These are phyloP conservation scores for Ochromonas danica DNA, from an alignment of 108 stramenopile genomes.

Conservation along the genomic window DNA sequence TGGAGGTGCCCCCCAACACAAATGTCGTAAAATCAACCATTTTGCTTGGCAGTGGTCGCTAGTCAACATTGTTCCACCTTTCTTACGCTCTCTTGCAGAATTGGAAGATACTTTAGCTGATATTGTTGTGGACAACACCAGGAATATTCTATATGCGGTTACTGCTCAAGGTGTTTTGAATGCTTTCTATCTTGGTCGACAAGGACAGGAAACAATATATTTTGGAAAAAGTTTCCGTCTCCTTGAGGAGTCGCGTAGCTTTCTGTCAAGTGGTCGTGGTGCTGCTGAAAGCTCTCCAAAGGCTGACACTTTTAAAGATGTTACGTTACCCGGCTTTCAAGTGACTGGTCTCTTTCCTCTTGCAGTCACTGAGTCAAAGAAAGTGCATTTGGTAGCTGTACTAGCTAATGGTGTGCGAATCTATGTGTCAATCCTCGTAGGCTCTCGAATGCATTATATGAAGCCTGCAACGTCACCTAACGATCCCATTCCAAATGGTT, in stretches of 20 bases:
- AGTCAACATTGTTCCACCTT: slow-evolving; percentile 31
- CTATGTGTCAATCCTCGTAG: slow-evolving; percentile 39
- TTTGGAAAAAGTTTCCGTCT: neutral
- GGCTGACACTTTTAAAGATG: neutral
- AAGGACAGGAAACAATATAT: slow-evolving; percentile 35
- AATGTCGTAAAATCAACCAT: slow-evolving; percentile 39
- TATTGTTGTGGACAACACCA: slow-evolving; percentile 44
- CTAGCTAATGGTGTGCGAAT: slow-evolving; percentile 43
- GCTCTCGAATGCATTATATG: neutral
- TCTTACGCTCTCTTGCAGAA: slow-evolving; percentile 17
- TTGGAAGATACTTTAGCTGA: slow-evolving; percentile 33
- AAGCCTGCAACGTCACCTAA: neutral
- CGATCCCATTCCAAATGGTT: neutral
- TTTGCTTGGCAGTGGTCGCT: slow-evolving; percentile 35
- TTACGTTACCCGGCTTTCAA: neutral
- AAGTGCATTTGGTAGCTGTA: slow-evolving; percentile 39
- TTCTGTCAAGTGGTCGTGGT: neutral
- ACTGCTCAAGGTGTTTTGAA: slow-evolving; percentile 38
- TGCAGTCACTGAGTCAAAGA: slow-evolving; percentile 40
- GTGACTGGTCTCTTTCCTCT: slow-evolving; percentile 34
- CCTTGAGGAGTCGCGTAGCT: neutral
- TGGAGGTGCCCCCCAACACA: neutral
- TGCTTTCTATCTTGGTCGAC: slow-evolving; percentile 39
- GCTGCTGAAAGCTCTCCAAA: neutral
- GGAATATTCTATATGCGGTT: slow-evolving; percentile 45